phyloP scores from a whole-genome alignment of 805 yeast genomes.

The Ogataea thermomethanolica region DNA sequence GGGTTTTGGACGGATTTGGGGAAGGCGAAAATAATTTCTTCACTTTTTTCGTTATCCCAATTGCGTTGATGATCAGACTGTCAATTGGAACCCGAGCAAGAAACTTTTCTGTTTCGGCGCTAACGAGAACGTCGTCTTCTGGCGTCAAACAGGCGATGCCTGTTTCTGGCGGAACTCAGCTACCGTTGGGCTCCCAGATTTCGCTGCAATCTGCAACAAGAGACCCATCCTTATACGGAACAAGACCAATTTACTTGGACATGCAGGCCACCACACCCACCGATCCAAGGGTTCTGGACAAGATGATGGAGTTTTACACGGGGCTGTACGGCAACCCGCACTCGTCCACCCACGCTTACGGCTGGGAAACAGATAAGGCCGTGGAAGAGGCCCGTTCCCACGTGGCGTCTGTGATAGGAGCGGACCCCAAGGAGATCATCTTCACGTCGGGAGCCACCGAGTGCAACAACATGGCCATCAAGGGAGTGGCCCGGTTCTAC shows the following conservation, averaged over 20 bases:
- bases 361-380: constrained; percentile 96
- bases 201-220: constrained; percentile 42
- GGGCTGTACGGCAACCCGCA: constrained; percentile 98
- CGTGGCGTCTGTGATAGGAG: constrained; percentile 79
- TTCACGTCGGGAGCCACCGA: constrained; percentile 99
- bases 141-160: constrained; percentile 23
- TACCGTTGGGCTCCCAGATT: constrained; percentile 48
- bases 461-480: constrained; percentile 88
- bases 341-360: constrained; percentile 93
- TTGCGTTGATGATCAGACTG: constrained; percentile 1
- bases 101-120: constrained; percentile 5
- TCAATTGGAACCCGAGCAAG: constrained; percentile 1
- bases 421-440: constrained; percentile 94
- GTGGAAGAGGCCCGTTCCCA: constrained; percentile 84
- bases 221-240: constrained; percentile 48
- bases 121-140: constrained; percentile 19
- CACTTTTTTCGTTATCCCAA: not conserved
- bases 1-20: not conserved
- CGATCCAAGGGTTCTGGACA: constrained; percentile 92
- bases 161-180: constrained; percentile 23
- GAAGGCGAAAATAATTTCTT: constrained; percentile 1
- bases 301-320: constrained; percentile 80
- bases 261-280: constrained; percentile 99
- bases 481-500: constrained; percentile 95
- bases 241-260: constrained; percentile 91